Evolutionary conservation across 176 grass and related monocot species (phyloP).

Genomic region (Carex kokanica): DNA sequence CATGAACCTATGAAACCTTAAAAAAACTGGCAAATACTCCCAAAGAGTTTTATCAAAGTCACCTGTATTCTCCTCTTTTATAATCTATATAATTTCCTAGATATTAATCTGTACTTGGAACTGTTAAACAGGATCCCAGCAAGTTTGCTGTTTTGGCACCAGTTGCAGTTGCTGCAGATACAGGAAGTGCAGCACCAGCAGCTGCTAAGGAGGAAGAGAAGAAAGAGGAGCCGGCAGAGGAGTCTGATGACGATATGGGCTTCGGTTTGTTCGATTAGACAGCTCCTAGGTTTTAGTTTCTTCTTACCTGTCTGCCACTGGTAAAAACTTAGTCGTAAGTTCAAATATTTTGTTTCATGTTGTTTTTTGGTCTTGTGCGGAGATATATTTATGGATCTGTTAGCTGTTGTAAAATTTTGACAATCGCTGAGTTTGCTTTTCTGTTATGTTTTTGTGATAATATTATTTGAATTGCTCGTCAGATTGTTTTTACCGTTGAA

Average conservation of each 20-base stretch:
- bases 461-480: neutral
- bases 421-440: neutral
- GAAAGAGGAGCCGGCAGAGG: constrained; percentile 43
- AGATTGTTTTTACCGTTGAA: neutral
- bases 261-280: constrained; percentile 64
- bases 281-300: neutral
- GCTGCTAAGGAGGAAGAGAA: constrained; percentile 55
- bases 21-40: neutral
- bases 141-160: constrained; percentile 59
- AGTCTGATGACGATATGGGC: constrained; percentile 53
- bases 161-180: constrained; percentile 28
- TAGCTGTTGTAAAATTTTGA: constrained; percentile 33
- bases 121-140: constrained; percentile 56
- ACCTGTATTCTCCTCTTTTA: neutral
- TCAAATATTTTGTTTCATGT: neutral
- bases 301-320: neutral
- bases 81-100: neutral
- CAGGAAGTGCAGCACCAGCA: constrained; percentile 28
- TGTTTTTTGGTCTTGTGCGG: neutral
- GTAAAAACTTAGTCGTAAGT: constrained; percentile 16
- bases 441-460: neutral
- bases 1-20: neutral
- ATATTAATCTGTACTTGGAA: neutral
- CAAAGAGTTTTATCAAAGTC: neutral
- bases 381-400: neutral